Base-by-base conservation (phyloP, 306 rosid species). In the Vicia faba region DNA sequence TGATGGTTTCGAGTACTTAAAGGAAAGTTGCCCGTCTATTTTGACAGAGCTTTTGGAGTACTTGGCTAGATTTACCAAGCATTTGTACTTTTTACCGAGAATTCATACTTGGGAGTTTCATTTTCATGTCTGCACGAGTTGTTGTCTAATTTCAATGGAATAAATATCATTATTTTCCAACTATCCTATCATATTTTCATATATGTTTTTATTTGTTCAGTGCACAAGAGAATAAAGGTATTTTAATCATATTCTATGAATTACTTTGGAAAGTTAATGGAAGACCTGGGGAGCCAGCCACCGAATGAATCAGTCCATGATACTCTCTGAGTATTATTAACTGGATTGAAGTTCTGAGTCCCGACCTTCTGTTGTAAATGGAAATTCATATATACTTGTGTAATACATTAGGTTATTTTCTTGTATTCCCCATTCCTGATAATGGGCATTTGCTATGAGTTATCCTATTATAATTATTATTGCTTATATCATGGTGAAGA, bases 1-100 rank as follows among this genome's bases (percentile, higher is more conserved):
- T 1, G 96, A 91, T 29, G 97, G 96, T 15, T 91, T 83, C 29
- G 84, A 83, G 19, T 81, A 88, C 69, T 66, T 91, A 74, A 84
- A 76, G 70, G 88, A 86, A 84, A 88, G 97, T 68, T 91, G 97
- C 59, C 91, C 96, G 7, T 81, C 82, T 64, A 86, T 86, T 51
- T 76, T 89, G 70, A 81, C 91, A 0, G 93, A 89, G 59, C 87
- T 89, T 44, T 68, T 91, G 84, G 85, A 88, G 79, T 87, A 86
- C 26, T 88, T 91, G 64, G 97, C 91, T 29, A 86, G 83, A 72
- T 82, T 79, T 56, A 64, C 78, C 16, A 92, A 88, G 81, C 92
- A 81, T 73, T 81, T 83, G 3, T 71, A 69, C 68, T 66, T 79
- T 57, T 23, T 77, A 64, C n/a, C n/a, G n/a, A n/a, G n/a, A n/a